Evolutionary conservation across 345 rosid species (phyloP), one percentile per base, ranked within the genome.

Genomic region (Arabidopsis arenosa): DNA sequence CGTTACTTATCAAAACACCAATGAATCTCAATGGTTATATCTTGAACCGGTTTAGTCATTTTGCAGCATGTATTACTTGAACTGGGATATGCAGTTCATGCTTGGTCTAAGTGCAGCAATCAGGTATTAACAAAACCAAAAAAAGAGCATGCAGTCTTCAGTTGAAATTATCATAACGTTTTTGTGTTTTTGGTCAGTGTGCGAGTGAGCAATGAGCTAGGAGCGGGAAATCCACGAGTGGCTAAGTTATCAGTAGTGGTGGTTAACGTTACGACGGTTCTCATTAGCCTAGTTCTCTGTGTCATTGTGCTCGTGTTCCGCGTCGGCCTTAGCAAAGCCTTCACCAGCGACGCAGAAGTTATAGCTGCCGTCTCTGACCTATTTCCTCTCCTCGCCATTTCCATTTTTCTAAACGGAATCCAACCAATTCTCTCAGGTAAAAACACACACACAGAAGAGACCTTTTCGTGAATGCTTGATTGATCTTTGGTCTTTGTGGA

Each of bases 341-440:
- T 95, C 75, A 86, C 97, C 0, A 79, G 57, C 10, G 97, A 95
- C 40, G 4, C 74, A 7, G 85, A 81, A 48, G 93, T 95, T 52
- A 89, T 90, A 51, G 81, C 74, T 0, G 97, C 92, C 3, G 96
- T 89, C 59, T 82, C 88, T 13, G 53, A 75, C 49, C 77, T 95
- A 70, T 90, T 86, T 65, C 96, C 97, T 3, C 79, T 95, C 5
- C 96, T 92, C 23, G 93, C 97, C 71, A 80, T 90, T 75, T 95
- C 99, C 32, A 82, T 92, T 57, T 83, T 95, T 79, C 76, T 95
- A 45, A 95, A 95, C 53, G 97, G 97, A 28, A 86, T 95, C 68
- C 99, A 95, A 56, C 99, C 99, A 15, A 90, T 95, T 10, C 96
- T 95, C 81, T 93, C 98, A 70, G 98, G 98, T 89, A 76, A 71